These are phyloP conservation scores for Xylariaceae sp. DNA, from an alignment of 2,329 filamentous ascomycete species.

Conservation along the genomic window DNA sequence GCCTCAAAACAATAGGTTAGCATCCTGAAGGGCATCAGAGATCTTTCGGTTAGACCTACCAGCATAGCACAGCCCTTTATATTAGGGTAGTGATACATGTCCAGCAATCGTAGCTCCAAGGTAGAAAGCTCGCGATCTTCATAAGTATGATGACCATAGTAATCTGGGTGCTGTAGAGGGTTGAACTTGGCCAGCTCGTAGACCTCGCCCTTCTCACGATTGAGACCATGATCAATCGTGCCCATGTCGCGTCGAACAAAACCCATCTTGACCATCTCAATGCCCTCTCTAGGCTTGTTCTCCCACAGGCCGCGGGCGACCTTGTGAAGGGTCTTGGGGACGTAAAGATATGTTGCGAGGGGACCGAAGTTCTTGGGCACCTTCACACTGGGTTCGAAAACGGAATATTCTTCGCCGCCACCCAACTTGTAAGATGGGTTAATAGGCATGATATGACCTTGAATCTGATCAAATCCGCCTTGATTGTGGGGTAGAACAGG, in stretches of 20 bases:
- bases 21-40: background rate
- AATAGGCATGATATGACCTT: constrained; percentile 13
- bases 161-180: constrained; percentile 14
- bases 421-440: constrained; percentile 1
- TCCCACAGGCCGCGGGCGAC: background rate
- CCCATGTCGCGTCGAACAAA: background rate
- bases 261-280: background rate
- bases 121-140: constrained; percentile 6
- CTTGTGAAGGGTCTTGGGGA: constrained; percentile 1
- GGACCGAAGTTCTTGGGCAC: constrained; percentile 4
- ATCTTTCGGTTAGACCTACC: constrained; percentile 1
- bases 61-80: constrained; percentile 8
- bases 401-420: background rate
- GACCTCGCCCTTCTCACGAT: background rate
- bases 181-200: constrained; percentile 23
- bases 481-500: background rate
- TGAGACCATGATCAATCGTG: background rate
- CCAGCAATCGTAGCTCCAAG: constrained; percentile 3
- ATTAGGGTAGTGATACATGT: constrained; percentile 15
- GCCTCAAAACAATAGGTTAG: constrained; percentile 7
- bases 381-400: background rate
- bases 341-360: background rate
- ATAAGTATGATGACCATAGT: constrained; percentile 4
- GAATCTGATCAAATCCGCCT: background rate
- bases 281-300: background rate